phyloP scores from a whole-genome alignment of 768 basidiomycete genomes.

The Saitozyma sp. region DNA sequence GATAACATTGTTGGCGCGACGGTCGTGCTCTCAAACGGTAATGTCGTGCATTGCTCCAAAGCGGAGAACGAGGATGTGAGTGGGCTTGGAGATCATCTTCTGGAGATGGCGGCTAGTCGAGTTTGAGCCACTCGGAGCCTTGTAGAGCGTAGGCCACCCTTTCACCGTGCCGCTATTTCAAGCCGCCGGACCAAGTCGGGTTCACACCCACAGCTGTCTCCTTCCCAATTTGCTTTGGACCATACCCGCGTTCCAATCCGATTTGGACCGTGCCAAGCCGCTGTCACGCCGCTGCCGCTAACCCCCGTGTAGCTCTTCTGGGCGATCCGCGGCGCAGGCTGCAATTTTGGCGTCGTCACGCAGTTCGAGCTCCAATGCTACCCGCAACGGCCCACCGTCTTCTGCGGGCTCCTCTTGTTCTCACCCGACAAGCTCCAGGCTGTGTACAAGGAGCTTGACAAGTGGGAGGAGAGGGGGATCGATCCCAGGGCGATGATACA shows the following conservation, averaged over 20 bases:
- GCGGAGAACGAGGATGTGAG: background rate
- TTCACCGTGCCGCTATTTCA: too few species aligned
- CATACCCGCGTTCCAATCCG: too few species aligned
- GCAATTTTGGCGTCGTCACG: slow-evolving; percentile 54
- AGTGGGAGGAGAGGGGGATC: background rate
- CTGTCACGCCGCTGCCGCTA: too few species aligned
- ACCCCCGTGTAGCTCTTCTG: slow-evolving; percentile 29
- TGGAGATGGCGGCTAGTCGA: background rate
- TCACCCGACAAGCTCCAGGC: background rate
- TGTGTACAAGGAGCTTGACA: background rate
- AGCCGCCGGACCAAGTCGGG: too few species aligned
- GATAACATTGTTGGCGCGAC: slow-evolving; percentile 45
- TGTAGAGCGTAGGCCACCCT: too few species aligned
- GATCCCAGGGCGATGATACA: background rate
- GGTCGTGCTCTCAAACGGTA: slow-evolving; percentile 32
- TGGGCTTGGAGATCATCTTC: background rate
- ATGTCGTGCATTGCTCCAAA: slow-evolving; percentile 14
- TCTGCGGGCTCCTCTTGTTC: background rate
- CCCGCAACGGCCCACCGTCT: background rate
- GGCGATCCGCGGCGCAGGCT: slow-evolving; percentile 41
- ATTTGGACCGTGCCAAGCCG: too few species aligned
- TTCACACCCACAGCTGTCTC: too few species aligned
- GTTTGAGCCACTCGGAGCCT: too few species aligned
- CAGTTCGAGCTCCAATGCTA: slow-evolving; percentile 54
- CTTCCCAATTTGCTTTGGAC: too few species aligned